Evolutionary conservation across 495 filamentous ascomycete genomes (phyloP).

Genomic region (Ramalina intermedia): DNA sequence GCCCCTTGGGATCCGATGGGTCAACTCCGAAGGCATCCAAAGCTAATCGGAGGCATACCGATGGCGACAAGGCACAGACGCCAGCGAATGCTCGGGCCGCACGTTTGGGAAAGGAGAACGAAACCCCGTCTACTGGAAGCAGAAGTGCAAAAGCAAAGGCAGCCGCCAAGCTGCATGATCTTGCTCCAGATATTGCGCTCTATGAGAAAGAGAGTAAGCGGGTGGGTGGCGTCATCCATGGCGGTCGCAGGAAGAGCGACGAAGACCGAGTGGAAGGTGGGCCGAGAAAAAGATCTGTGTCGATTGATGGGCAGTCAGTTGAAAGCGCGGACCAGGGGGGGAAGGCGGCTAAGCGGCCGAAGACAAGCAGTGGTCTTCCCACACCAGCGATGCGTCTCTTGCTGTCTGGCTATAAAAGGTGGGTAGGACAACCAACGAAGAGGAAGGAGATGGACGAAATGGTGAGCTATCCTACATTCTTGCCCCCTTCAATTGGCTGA

Average conservation of each 20-base stretch:
- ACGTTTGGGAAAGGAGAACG: constrained; percentile 64
- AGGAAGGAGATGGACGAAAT: constrained; percentile 54
- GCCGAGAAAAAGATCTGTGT: constrained; percentile 24
- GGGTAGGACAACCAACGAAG: constrained; percentile 50
- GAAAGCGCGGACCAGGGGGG: constrained; percentile 28
- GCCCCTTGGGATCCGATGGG: constrained; percentile 9
- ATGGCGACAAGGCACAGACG: constrained; percentile 24
- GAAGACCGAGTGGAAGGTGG: constrained; percentile 30
- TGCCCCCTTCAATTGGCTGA: constrained; percentile 13
- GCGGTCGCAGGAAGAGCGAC: constrained; percentile 42
- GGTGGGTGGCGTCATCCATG: constrained; percentile 70
- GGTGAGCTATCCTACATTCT: constrained; percentile 34
- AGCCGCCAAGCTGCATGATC: constrained; percentile 53
- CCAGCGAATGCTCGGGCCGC: constrained; percentile 30
- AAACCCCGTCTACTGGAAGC: constrained; percentile 66
- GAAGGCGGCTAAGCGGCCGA: constrained; percentile 44
- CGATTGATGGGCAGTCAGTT: constrained; percentile 33
- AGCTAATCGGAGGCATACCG: constrained; percentile 9
- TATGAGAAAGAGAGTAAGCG: constrained; percentile 91
- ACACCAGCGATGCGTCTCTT: constrained; percentile 56
- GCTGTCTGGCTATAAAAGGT: constrained; percentile 66
- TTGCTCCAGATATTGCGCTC: constrained; percentile 68
- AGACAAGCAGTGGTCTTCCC: constrained; percentile 34
- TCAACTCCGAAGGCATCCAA: constrained; percentile 10
- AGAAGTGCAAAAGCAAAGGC: constrained; percentile 81